Percentiles rank a stretch among this genome's conserved stretches.
phyloP scores from a whole-genome alignment of 768 basidiomycete species.

The Gymnopilus dilepis region DNA sequence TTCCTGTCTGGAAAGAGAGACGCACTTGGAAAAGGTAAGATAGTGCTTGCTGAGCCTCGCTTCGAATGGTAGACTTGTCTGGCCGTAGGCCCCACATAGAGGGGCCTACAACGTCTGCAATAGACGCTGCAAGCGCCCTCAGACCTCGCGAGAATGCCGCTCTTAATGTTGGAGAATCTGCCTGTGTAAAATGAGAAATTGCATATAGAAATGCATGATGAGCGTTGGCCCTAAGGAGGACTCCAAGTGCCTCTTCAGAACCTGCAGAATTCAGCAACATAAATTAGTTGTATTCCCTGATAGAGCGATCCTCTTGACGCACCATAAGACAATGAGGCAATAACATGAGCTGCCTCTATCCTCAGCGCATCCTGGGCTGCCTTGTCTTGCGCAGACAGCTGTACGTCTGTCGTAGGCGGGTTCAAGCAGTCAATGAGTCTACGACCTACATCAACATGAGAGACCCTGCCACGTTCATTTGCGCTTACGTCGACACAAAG shows the following conservation, averaged over 20 bases:
- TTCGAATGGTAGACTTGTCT: constrained; percentile 45
- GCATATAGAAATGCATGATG: constrained; percentile 67
- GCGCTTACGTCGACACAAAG: constrained; percentile 59
- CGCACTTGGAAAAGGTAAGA: constrained; percentile 65
- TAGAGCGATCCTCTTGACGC: background rate
- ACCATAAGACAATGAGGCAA: constrained; percentile 79
- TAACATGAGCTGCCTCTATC: constrained; percentile 75
- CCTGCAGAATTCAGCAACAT: constrained; percentile 39
- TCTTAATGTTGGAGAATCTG: constrained; percentile 46
- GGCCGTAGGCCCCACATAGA: constrained; percentile 67
- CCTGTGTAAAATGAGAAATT: constrained; percentile 50
- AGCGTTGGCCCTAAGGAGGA: constrained; percentile 61
- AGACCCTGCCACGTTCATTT: constrained; percentile 11
- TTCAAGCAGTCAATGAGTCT: constrained; percentile 63
- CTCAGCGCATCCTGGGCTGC: constrained; percentile 53
- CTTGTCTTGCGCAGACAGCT: constrained; percentile 24
- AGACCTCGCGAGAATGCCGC: constrained; percentile 69
- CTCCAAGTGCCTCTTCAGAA: constrained; percentile 62
- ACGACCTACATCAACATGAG: constrained; percentile 11
- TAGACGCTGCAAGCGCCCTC: constrained; percentile 58
- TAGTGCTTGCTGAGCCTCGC: constrained; percentile 61
- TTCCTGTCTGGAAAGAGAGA: background rate
- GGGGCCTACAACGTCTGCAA: constrained; percentile 74
- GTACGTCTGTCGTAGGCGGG: constrained; percentile 25
- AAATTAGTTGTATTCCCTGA: background rate